Percentiles rank a stretch among this genome's conserved stretches.
Conservation (phyloP, 352 stramenopile genomes). For the Salisapilia sapeloensis region DNA sequence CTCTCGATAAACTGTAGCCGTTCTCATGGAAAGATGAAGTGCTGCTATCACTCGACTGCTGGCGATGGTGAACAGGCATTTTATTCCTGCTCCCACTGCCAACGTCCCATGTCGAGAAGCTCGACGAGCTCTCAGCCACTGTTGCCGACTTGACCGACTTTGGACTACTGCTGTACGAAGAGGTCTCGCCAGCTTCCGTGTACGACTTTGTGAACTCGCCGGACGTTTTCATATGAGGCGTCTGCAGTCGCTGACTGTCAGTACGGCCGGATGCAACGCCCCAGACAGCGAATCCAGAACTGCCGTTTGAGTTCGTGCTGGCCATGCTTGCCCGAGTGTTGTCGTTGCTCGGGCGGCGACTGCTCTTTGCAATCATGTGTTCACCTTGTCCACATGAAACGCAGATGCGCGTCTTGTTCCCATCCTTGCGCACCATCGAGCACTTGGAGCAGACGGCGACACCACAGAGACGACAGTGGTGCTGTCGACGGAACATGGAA, state of each 20-base stretch:
- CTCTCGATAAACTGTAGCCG: too few relatives aligned
- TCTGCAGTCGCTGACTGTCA: too few relatives aligned
- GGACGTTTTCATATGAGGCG: background rate
- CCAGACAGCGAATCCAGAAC: constrained; percentile 7
- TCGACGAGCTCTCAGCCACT: too few relatives aligned
- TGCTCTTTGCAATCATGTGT: constrained; percentile 12
- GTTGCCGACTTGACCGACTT: too few relatives aligned
- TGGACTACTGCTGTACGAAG: constrained; percentile 13
- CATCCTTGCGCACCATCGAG: constrained; percentile 30
- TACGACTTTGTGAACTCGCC: constrained; percentile 1
- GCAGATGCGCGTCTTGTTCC: constrained; percentile 30
- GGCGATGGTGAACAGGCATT: too few relatives aligned
- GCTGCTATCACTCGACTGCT: too few relatives aligned
- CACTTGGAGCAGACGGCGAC: constrained; percentile 63
- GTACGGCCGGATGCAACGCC: constrained; percentile 4
- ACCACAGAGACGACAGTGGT: constrained; percentile 69
- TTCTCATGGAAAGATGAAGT: too few relatives aligned
- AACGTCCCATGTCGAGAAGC: too few relatives aligned
- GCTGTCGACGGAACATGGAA: constrained; percentile 44
- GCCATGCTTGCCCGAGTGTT: constrained; percentile 6
- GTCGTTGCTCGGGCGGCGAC: constrained; percentile 8
- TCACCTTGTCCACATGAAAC: constrained; percentile 59
- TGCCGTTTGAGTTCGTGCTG: constrained; percentile 14
- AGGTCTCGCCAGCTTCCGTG: constrained; percentile 9
- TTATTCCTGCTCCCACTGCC: too few relatives aligned